Evolutionary conservation across 805 yeast genomes (phyloP).

Genomic region (Saturnispora ahearnii): DNA sequence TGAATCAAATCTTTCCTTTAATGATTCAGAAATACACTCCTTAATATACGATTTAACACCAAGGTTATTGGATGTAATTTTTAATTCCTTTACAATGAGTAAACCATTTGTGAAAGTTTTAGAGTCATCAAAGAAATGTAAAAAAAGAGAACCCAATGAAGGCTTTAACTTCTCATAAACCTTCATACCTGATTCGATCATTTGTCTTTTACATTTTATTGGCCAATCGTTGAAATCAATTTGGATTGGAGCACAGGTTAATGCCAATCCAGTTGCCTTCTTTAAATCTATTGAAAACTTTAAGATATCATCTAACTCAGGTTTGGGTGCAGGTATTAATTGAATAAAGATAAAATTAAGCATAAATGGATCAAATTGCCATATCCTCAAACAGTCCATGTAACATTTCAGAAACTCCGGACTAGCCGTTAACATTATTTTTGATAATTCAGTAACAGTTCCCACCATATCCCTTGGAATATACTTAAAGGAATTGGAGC

Average conservation of each 20-base stretch:
- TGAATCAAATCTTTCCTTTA: slow-evolving; percentile 10
- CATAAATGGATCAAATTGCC: slow-evolving; percentile 28
- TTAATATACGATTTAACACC: slow-evolving; percentile 11
- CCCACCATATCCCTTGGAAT: slow-evolving; percentile 11
- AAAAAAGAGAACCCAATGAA: slow-evolving; percentile 8
- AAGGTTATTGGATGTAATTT: slow-evolving; percentile 12
- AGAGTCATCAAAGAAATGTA: slow-evolving; percentile 17
- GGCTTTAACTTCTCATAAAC: slow-evolving; percentile 13
- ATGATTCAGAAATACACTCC: slow-evolving; percentile 6
- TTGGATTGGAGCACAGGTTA: slow-evolving; percentile 19
- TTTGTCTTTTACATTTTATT: slow-evolving; percentile 9
- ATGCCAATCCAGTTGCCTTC: slow-evolving; percentile 21
- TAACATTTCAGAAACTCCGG: slow-evolving; percentile 20
- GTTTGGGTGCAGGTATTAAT: slow-evolving; percentile 6
- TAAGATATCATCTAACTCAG: not conserved
- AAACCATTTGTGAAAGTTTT: slow-evolving; percentile 17
- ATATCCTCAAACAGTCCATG: slow-evolving; percentile 23
- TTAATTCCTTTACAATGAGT: slow-evolving; percentile 15
- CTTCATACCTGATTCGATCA: slow-evolving; percentile 11
- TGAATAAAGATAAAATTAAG: slow-evolving; percentile 14
- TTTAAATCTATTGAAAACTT: slow-evolving; percentile 4
- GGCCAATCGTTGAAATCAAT: slow-evolving; percentile 25
- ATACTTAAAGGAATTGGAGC: not conserved
- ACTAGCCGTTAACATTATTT: slow-evolving; percentile 15
- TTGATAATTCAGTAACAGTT: slow-evolving; percentile 9